A percentile compares a stretch with the other conserved stretches of the same genome.
Conservation (phyloP, 2,329 filamentous ascomycete genomes). For the Claviceps pazoutovae region DNA sequence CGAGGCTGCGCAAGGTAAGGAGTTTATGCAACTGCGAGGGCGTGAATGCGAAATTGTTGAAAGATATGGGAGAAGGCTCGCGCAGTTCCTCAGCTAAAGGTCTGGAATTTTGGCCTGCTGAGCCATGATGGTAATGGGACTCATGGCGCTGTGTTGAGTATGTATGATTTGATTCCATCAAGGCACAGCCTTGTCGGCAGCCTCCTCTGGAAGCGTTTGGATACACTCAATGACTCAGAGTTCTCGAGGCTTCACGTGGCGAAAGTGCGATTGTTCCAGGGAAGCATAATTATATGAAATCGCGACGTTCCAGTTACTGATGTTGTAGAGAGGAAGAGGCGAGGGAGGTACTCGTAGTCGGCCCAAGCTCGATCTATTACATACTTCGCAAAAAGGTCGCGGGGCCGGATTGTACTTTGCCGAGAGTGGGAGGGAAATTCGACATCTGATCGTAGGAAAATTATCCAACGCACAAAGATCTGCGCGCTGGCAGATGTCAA, state of each 20-base stretch:
- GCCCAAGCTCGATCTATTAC: background rate
- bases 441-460: background rate
- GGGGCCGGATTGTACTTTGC: background rate
- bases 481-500: no score
- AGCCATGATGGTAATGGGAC: constrained; percentile 4
- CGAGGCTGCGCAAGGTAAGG: constrained; percentile 33
- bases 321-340: background rate
- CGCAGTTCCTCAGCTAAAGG: constrained; percentile 12
- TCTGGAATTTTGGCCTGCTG: constrained; percentile 6
- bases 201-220: background rate
- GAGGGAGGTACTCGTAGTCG: background rate
- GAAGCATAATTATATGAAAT: background rate
- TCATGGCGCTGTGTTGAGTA: constrained; percentile 1
- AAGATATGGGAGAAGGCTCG: constrained; percentile 13
- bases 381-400: background rate
- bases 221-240: background rate
- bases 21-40: constrained; percentile 40
- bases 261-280: background rate
- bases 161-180: constrained; percentile 5
- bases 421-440: background rate
- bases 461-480: background rate
- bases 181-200: background rate
- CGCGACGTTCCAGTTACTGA: background rate
- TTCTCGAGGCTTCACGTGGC: background rate
- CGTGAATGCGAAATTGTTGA: constrained; percentile 39